phyloP scores from a whole-genome alignment of 2,329 filamentous ascomycete species.

The Xylaria sp. region DNA sequence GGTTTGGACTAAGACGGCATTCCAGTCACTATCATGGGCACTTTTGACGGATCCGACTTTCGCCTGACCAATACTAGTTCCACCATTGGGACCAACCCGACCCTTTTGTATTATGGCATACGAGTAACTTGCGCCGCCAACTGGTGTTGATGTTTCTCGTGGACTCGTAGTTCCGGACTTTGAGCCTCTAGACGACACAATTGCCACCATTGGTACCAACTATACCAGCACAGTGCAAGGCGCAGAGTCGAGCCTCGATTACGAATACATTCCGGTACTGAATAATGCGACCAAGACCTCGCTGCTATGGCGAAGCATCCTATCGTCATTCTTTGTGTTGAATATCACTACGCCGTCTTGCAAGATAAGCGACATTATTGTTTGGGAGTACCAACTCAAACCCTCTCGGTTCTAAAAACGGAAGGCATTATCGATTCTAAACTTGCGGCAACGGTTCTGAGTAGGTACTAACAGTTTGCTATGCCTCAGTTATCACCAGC shows the following conservation, averaged over 20 bases:
- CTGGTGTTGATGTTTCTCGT: conserved; percentile 23
- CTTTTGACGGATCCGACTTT: conserved; percentile 31
- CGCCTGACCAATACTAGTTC: conserved; percentile 23
- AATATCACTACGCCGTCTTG: conserved; percentile 32
- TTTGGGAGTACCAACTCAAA: conserved; percentile 20
- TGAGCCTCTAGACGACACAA: neutral
- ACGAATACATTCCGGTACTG: conserved; percentile 21
- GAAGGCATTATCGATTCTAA: neutral
- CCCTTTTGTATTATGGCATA: conserved; percentile 30
- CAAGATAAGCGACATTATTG: conserved; percentile 28
- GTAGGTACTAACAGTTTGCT: neutral
- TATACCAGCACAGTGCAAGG: conserved; percentile 27
- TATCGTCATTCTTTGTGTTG: conserved; percentile 20
- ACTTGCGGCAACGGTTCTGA: neutral
- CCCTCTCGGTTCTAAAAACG: neutral
- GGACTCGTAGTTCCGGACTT: conserved; percentile 32
- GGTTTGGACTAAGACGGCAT: neutral
- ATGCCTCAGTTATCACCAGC: conserved; percentile 24
- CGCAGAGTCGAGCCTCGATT: conserved; percentile 23
- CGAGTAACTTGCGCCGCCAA: conserved; percentile 17
- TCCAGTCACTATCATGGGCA: conserved; percentile 13
- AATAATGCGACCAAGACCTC: conserved; percentile 22
- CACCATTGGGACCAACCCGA: conserved; percentile 18
- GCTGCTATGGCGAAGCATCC: conserved; percentile 28
- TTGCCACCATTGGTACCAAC: conserved; percentile 9